Conservation (phyloP, 2,329 filamentous ascomycete genomes). For the Trichoderma afroharzianum region DNA sequence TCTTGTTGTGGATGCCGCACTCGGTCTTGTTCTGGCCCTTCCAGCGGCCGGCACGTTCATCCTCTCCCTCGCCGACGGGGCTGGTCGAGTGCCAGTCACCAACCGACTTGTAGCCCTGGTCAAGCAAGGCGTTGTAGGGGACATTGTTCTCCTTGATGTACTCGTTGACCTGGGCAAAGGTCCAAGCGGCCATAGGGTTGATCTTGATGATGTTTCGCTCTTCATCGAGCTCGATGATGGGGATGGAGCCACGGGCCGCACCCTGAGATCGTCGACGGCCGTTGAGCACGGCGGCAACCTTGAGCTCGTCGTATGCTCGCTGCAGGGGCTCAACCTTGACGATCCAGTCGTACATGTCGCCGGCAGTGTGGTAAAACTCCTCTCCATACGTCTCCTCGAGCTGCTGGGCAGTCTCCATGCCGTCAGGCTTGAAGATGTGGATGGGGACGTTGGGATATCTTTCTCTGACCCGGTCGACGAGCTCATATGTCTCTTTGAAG, state of each 20-base stretch:
- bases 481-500: constrained; percentile 71
- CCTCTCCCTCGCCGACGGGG: constrained; percentile 85
- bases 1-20: constrained; percentile 98
- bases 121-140: constrained; percentile 88
- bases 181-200: constrained; percentile 95
- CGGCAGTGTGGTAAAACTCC: constrained; percentile 77
- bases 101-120: constrained; percentile 94
- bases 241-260: constrained; percentile 83
- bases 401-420: constrained; percentile 65
- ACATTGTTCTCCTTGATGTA: constrained; percentile 86
- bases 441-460: constrained; percentile 76
- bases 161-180: constrained; percentile 80
- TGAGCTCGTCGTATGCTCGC: constrained; percentile 81
- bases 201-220: constrained; percentile 92
- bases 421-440: constrained; percentile 86
- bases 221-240: constrained; percentile 85
- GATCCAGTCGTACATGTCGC: constrained; percentile 92
- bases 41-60: constrained; percentile 94
- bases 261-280: constrained; percentile 90
- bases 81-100: constrained; percentile 98
- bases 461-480: constrained; percentile 69
- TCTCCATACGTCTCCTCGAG: constrained; percentile 81
- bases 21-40: constrained; percentile 95
- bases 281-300: constrained; percentile 86
- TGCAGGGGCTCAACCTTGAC: constrained; percentile 97